A percentile compares a stretch with the other conserved stretches of the same genome.
Evolutionary conservation across 2,329 filamentous ascomycete genomes (phyloP).

Genomic region (Allantophomopsis lycopodina): DNA sequence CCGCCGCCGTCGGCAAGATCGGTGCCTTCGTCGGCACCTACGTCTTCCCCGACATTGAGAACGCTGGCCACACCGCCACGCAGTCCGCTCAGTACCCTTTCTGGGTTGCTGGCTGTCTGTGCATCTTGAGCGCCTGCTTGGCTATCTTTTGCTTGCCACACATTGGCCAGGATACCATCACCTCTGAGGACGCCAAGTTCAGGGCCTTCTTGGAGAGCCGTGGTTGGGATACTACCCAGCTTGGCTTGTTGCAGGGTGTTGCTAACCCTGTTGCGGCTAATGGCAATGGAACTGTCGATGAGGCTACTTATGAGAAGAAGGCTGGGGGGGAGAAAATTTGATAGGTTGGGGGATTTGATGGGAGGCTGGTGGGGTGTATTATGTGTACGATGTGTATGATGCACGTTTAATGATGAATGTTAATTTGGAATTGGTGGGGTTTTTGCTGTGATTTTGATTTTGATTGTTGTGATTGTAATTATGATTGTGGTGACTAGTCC

Average conservation of each 20-base stretch:
- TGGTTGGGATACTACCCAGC: slow-evolving; percentile 58
- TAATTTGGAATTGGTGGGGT: too few species aligned
- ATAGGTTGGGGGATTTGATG: too few species aligned
- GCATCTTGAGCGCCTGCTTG: slow-evolving; percentile 58
- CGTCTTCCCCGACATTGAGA: slow-evolving; percentile 60
- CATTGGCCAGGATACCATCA: slow-evolving; percentile 77
- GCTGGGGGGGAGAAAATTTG: too few species aligned
- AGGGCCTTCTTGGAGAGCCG: slow-evolving; percentile 56
- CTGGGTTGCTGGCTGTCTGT: slow-evolving; percentile 68
- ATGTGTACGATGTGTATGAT: too few species aligned
- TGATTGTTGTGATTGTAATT: too few species aligned
- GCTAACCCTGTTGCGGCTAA: not conserved
- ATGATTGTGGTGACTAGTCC: too few species aligned
- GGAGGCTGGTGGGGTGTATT: too few species aligned
- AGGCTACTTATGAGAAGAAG: too few species aligned
- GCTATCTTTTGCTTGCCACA: slow-evolving; percentile 58
- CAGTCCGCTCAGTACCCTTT: slow-evolving; percentile 76
- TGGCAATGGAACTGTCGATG: too few species aligned
- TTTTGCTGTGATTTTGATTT: too few species aligned
- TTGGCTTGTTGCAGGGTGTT: slow-evolving; percentile 25
- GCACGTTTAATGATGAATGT: too few species aligned
- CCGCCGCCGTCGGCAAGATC: slow-evolving; percentile 61
- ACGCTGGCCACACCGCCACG: slow-evolving; percentile 37
- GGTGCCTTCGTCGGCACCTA: slow-evolving; percentile 79
- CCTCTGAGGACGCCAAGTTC: slow-evolving; percentile 63